A percentile compares a stretch with the other conserved stretches of the same genome.
phyloP scores from a whole-genome alignment of 2,329 filamentous ascomycete genomes.

The Neofusicoccum cordaticola region DNA sequence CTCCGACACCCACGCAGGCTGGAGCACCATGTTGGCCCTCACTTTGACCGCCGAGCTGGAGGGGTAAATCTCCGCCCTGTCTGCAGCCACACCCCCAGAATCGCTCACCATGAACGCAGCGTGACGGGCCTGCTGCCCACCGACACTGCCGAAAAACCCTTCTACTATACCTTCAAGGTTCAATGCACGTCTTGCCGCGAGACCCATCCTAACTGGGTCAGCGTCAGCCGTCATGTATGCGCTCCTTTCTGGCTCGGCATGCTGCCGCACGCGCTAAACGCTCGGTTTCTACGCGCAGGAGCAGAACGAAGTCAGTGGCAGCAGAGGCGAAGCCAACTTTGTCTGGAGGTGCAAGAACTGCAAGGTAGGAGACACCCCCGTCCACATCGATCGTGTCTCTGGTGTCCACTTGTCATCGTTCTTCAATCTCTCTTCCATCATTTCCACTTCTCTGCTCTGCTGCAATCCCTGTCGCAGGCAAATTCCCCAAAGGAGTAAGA shows the following conservation, averaged over 20 bases:
- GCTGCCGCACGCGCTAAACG: not conserved
- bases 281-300: constrained; percentile 56
- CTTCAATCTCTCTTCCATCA: too few species aligned
- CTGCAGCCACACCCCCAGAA: not conserved
- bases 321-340: constrained; percentile 94
- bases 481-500: not conserved
- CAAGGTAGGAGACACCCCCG: constrained; percentile 59
- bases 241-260: not conserved
- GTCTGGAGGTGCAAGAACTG: constrained; percentile 99
- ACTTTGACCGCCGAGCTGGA: constrained; percentile 38
- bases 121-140: constrained; percentile 85
- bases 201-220: constrained; percentile 80
- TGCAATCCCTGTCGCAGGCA: constrained; percentile 16
- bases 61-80: constrained; percentile 25
- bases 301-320: constrained; percentile 84
- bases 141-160: constrained; percentile 77
- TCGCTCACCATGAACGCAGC: constrained; percentile 48
- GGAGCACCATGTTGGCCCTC: constrained; percentile 34
- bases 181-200: constrained; percentile 98
- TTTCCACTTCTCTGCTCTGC: not conserved
- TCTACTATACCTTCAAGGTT: constrained; percentile 97
- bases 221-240: constrained; percentile 82
- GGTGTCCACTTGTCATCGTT: not conserved
- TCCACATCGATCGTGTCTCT: too few species aligned
- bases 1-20: not conserved